A percentile compares a stretch with the other conserved stretches of the same genome.
These are phyloP conservation scores for Alternaria hordeiaustralica DNA, from an alignment of 2,329 filamentous ascomycete genomes.

Conservation along the genomic window DNA sequence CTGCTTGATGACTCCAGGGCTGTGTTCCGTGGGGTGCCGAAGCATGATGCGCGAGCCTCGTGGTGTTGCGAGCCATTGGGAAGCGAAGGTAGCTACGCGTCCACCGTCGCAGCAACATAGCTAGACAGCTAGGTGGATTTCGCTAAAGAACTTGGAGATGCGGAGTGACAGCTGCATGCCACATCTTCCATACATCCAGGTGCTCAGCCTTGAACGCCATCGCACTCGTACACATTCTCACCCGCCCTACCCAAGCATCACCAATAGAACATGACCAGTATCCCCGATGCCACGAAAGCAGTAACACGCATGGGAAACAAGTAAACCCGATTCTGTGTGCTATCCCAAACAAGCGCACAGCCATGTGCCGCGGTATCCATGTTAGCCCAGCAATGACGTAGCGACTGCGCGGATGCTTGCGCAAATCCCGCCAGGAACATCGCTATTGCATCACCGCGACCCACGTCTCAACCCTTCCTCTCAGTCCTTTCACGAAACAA, in stretches of 20 bases:
- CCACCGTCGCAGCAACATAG: neutral
- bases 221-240: neutral
- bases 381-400: conserved; percentile 12
- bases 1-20: neutral
- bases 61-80: neutral
- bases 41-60: neutral
- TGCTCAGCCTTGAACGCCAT: neutral
- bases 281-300: neutral
- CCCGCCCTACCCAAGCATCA: neutral
- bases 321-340: conserved; percentile 7
- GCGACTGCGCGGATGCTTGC: conserved; percentile 8
- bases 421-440: conserved; percentile 13
- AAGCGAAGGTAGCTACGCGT: neutral
- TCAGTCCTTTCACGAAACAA: neutral
- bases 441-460: conserved; percentile 2
- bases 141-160: neutral
- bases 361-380: conserved; percentile 4
- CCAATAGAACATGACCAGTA: neutral
- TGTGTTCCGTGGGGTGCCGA: neutral
- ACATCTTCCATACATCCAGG: neutral
- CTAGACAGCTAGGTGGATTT: neutral
- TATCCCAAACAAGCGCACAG: neutral
- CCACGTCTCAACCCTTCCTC: conserved; percentile 4
- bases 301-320: neutral
- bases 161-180: neutral